These are phyloP conservation scores for Penicillium janthinellum DNA, from an alignment of 2,329 filamentous ascomycete genomes.

Conservation along the genomic window DNA sequence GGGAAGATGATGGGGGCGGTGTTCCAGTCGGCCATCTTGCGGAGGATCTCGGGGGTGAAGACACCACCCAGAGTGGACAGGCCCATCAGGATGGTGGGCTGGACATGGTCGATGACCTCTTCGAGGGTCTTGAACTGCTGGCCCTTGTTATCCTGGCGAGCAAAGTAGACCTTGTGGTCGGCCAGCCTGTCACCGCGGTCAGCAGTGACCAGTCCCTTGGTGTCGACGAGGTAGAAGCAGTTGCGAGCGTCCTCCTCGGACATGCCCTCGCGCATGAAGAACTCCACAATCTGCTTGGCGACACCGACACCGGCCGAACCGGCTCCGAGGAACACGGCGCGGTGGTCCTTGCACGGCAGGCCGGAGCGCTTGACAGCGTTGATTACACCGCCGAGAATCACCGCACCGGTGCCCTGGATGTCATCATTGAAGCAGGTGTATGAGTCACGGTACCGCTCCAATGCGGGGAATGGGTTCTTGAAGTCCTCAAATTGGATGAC, in stretches of 20 bases:
- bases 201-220: constrained; percentile 88
- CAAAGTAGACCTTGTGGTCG: constrained; percentile 77
- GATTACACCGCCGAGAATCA: constrained; percentile 83
- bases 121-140: constrained; percentile 74
- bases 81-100: constrained; percentile 92
- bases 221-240: constrained; percentile 98
- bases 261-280: constrained; percentile 89
- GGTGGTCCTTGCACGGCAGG: constrained; percentile 84
- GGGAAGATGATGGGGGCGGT: constrained; percentile 91
- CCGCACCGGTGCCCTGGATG: constrained; percentile 94
- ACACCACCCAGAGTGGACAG: constrained; percentile 92
- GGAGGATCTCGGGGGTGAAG: constrained; percentile 85
- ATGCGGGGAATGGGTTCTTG: constrained; percentile 93
- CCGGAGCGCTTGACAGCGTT: constrained; percentile 79
- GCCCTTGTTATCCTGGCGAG: constrained; percentile 65
- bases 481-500: constrained; percentile 97
- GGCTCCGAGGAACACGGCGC: constrained; percentile 92
- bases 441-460: constrained; percentile 82
- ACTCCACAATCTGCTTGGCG: constrained; percentile 95
- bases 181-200: constrained; percentile 93
- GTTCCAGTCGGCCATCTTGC: constrained; percentile 63
- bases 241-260: constrained; percentile 82
- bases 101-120: constrained; percentile 91
- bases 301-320: constrained; percentile 96
- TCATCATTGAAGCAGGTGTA: constrained; percentile 99